Conservation (phyloP, 2,329 filamentous ascomycete species). For the Stemphylium vesicarium region DNA sequence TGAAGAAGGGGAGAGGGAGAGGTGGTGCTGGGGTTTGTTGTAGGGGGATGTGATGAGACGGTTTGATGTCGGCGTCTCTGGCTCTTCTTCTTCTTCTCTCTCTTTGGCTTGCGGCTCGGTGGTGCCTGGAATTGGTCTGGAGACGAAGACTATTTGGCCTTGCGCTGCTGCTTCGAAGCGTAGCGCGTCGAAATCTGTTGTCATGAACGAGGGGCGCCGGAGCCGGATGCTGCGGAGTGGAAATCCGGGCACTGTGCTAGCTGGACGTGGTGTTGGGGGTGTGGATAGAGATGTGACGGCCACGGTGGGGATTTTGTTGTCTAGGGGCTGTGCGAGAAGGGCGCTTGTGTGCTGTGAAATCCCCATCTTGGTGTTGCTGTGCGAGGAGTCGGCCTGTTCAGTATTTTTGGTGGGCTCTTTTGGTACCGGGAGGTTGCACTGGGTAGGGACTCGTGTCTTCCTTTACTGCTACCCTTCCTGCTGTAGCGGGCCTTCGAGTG, state of each 20-base stretch:
- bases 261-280: background rate
- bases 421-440: background rate
- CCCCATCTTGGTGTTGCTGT: background rate
- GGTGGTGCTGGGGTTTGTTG: constrained; percentile 70
- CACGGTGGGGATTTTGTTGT: background rate
- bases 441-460: too few relatives aligned
- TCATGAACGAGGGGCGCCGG: constrained; percentile 32
- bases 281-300: background rate
- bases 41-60: constrained; percentile 78
- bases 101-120: background rate
- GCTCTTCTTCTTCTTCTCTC: background rate
- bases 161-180: constrained; percentile 44
- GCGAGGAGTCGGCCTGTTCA: background rate
- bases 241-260: background rate
- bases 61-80: background rate
- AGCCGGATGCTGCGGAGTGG: constrained; percentile 14
- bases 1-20: constrained; percentile 70
- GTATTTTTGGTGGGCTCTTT: background rate
- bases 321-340: background rate
- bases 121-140: background rate
- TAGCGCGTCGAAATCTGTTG: constrained; percentile 41
- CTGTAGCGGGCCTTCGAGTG: too few relatives aligned
- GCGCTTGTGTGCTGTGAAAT: background rate
- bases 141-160: constrained; percentile 26
- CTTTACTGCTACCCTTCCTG: too few relatives aligned